A percentile compares a stretch with the other conserved stretches of the same genome.
Evolutionary conservation across 768 basidiomycete genomes (phyloP).

Genomic region (Leccinum pellstonianum): DNA sequence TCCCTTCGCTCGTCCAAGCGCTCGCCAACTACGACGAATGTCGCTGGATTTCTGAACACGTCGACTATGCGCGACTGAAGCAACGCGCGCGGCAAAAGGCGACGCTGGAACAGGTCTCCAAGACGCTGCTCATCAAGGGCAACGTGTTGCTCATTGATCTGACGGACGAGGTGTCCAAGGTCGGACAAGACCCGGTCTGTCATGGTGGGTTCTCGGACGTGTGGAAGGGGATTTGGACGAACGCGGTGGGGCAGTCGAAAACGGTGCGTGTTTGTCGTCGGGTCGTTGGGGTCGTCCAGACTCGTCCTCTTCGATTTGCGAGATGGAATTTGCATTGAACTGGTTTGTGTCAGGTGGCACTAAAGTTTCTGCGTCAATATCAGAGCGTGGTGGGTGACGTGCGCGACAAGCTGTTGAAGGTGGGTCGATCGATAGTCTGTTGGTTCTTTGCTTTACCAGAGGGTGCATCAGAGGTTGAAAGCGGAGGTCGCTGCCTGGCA

Average conservation of each 20-base stretch:
- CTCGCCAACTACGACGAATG: constrained; percentile 58
- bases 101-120: constrained; percentile 52
- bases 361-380: constrained; percentile 51
- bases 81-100: constrained; percentile 59
- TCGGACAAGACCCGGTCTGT: constrained; percentile 48
- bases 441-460: not conserved
- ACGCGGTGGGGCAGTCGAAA: constrained; percentile 38
- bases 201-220: constrained; percentile 62
- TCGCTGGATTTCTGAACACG: constrained; percentile 50
- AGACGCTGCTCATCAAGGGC: constrained; percentile 52
- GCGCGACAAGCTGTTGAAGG: constrained; percentile 53
- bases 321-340: constrained; percentile 1
- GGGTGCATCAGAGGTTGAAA: constrained; percentile 47
- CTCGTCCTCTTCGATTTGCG: not conserved
- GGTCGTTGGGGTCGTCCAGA: not conserved
- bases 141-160: constrained; percentile 50
- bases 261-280: constrained; percentile 13
- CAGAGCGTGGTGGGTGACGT: constrained; percentile 50
- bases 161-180: constrained; percentile 51
- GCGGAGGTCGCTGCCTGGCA: constrained; percentile 59
- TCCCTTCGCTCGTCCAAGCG: constrained; percentile 50
- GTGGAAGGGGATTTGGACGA: constrained; percentile 58
- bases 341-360: constrained; percentile 43
- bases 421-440: constrained; percentile 16
- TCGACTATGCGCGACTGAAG: constrained; percentile 55